Evolutionary conservation across 73 alveolate genomes (phyloP).

Genomic region (Tetrahymena thermophila): DNA sequence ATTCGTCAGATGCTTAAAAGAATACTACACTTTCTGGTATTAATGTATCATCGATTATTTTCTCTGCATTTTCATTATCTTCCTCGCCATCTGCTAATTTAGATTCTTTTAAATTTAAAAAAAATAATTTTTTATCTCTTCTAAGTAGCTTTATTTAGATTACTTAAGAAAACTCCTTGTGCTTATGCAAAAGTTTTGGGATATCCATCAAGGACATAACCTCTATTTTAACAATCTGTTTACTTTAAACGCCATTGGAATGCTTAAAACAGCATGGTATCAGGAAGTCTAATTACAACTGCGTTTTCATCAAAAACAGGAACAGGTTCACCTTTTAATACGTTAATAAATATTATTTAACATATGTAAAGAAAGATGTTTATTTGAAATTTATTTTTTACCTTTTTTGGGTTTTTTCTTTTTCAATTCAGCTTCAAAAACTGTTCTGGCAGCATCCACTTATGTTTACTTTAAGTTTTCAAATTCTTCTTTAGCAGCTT

Average conservation of each 20-base stretch:
- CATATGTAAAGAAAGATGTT: too few relatives aligned
- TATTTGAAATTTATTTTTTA: too few relatives aligned
- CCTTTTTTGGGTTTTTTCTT: conserved; percentile 29
- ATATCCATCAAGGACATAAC: conserved; percentile 46
- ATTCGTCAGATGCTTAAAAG: conserved; percentile 14
- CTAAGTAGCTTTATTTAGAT: conserved; percentile 5
- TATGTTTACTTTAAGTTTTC: conserved; percentile 1
- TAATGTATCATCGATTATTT: not conserved
- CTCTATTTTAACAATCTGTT: conserved; percentile 43
- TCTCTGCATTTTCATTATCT: conserved; percentile 30
- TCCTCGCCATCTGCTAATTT: not conserved
- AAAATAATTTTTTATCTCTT: not conserved
- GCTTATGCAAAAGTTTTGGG: conserved; percentile 48
- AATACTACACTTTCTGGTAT: conserved; percentile 25
- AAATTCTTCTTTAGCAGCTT: conserved; percentile 13
- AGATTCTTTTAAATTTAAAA: conserved; percentile 1
- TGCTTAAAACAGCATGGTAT: conserved; percentile 6
- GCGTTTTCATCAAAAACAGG: conserved; percentile 37
- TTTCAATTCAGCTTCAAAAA: conserved; percentile 21
- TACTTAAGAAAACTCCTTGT: conserved; percentile 28
- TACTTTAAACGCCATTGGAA: conserved; percentile 34
- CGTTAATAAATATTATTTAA: too few relatives aligned
- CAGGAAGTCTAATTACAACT: conserved; percentile 27
- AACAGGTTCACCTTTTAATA: conserved; percentile 15
- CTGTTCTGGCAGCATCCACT: conserved; percentile 29